phyloP scores from a whole-genome alignment of 2,329 filamentous ascomycete genomes.

The Cytospora paraplurivora region DNA sequence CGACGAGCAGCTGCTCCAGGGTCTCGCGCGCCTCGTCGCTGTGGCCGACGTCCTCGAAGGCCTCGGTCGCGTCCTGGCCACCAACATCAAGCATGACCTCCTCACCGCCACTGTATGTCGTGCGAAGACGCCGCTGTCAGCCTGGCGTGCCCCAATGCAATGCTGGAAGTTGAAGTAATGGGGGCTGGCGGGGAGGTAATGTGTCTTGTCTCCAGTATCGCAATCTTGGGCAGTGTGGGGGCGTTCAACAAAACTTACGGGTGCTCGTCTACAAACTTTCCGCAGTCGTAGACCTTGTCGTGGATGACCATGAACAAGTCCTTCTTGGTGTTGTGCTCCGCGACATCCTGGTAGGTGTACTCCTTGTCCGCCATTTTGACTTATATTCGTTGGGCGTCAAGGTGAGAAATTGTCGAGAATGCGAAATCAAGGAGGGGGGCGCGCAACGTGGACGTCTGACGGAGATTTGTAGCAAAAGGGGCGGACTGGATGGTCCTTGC shows the following conservation, averaged over 20 bases:
- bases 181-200: no score
- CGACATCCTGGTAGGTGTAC: slow-evolving; percentile 79
- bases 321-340: slow-evolving; percentile 89
- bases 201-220: not conserved
- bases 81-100: slow-evolving; percentile 96
- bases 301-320: slow-evolving; percentile 90
- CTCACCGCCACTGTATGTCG: slow-evolving; percentile 78
- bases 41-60: slow-evolving; percentile 99
- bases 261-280: slow-evolving; percentile 95
- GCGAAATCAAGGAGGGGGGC: slow-evolving; percentile 4
- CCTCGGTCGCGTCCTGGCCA: slow-evolving; percentile 95
- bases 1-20: slow-evolving; percentile 74
- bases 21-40: slow-evolving; percentile 97
- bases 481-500: slow-evolving; percentile 2
- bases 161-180: slow-evolving; percentile 7
- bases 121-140: slow-evolving; percentile 33
- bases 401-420: slow-evolving; percentile 11
- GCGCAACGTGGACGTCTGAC: slow-evolving; percentile 7
- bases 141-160: slow-evolving; percentile 11
- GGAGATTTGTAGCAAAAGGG: slow-evolving; percentile 15
- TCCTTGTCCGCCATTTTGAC: slow-evolving; percentile 48
- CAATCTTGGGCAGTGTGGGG: slow-evolving; percentile 16
- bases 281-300: slow-evolving; percentile 92
- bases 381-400: slow-evolving; percentile 12
- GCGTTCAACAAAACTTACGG: slow-evolving; percentile 59